phyloP scores from a whole-genome alignment of 2,329 filamentous ascomycete genomes.

The Elsinoe australis region DNA sequence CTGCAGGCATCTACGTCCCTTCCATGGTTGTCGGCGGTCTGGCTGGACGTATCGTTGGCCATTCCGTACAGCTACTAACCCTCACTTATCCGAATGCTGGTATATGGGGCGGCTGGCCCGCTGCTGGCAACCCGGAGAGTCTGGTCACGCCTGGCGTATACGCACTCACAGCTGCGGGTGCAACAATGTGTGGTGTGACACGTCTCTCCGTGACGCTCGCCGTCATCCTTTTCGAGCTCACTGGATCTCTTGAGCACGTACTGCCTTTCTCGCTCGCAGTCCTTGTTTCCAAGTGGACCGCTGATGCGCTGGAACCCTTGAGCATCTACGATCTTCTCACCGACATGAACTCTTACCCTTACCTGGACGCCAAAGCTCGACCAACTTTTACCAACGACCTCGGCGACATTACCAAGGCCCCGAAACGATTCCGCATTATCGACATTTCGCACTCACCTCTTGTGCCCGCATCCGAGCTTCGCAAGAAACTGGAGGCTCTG shows the following conservation, averaged over 20 bases:
- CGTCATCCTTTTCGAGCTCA: conserved; percentile 92
- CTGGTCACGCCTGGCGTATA: conserved; percentile 98
- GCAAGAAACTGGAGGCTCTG: conserved; percentile 70
- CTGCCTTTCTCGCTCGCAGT: conserved; percentile 89
- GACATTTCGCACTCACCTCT: conserved; percentile 79
- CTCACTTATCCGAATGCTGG: conserved; percentile 62
- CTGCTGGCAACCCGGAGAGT: conserved; percentile 58
- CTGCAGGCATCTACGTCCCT: conserved; percentile 93
- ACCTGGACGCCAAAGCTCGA: conserved; percentile 92
- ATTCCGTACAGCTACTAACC: conserved; percentile 73
- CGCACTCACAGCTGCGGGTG: conserved; percentile 85
- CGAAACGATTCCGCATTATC: conserved; percentile 70
- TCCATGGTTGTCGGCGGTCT: conserved; percentile 97
- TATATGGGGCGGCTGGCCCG: conserved; percentile 68
- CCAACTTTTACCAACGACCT: conserved; percentile 84
- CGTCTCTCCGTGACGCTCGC: conserved; percentile 86
- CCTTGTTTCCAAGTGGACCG: conserved; percentile 95
- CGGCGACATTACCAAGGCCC: conserved; percentile 72
- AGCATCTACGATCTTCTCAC: conserved; percentile 95
- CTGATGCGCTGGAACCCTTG: conserved; percentile 85
- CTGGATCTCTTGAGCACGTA: conserved; percentile 89
- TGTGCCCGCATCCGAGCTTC: conserved; percentile 67
- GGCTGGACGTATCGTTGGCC: conserved; percentile 80
- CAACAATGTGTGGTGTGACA: conserved; percentile 97
- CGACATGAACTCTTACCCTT: conserved; percentile 95